Conservation (phyloP, 2,329 filamentous ascomycete genomes). For the Claviceps sp. region DNA sequence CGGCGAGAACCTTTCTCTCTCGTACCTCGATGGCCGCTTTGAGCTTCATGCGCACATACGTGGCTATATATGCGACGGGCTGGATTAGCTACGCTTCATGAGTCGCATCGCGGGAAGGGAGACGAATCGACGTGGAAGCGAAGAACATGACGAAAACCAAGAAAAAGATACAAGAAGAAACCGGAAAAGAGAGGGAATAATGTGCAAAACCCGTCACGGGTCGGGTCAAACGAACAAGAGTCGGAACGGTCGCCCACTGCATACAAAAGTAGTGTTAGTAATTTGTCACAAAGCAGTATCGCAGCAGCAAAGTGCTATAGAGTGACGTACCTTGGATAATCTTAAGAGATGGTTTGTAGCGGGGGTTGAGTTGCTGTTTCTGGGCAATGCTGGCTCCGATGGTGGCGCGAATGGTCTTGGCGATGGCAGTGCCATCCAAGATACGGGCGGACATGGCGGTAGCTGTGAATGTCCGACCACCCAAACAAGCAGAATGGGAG, state of each 20-base stretch:
- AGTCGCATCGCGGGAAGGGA: slow-evolving; percentile 5
- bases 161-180: not conserved
- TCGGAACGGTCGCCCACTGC: slow-evolving; percentile 84
- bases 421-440: slow-evolving; percentile 93
- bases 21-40: slow-evolving; percentile 85
- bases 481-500: not conserved
- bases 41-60: slow-evolving; percentile 99
- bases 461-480: slow-evolving; percentile 29
- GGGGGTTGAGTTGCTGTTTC: slow-evolving; percentile 69
- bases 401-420: slow-evolving; percentile 75
- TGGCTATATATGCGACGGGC: slow-evolving; percentile 43
- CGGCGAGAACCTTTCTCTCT: slow-evolving; percentile 2
- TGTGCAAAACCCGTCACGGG: not conserved
- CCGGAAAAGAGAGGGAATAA: not conserved
- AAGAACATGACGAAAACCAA: not conserved
- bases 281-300: slow-evolving; percentile 2
- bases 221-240: slow-evolving; percentile 46
- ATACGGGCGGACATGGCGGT: slow-evolving; percentile 70
- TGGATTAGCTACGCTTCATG: not conserved
- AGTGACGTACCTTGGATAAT: slow-evolving; percentile 72
- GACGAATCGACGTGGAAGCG: not conserved
- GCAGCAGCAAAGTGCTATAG: slow-evolving; percentile 1
- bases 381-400: slow-evolving; percentile 69
- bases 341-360: slow-evolving; percentile 79
- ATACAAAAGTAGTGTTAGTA: slow-evolving; percentile 12